Conservation (phyloP, 192 early-diverging fungal genomes). For the Linnemannia zychae region DNA sequence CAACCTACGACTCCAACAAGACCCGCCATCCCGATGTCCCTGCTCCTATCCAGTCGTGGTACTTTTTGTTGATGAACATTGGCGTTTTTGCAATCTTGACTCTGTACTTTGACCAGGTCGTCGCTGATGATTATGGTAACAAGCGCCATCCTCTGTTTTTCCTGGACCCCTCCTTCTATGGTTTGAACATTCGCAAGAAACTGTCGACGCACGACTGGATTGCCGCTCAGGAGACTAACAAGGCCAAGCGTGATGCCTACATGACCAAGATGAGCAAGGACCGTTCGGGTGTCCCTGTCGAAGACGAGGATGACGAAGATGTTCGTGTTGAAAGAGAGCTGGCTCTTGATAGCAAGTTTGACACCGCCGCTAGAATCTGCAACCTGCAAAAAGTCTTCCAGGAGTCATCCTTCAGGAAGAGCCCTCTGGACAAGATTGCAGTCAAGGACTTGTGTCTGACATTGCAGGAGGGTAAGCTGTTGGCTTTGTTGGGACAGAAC, state of each 20-base stretch:
- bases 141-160: constrained; percentile 67
- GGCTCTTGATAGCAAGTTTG: constrained; percentile 60
- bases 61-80: constrained; percentile 76
- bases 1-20: constrained; percentile 57
- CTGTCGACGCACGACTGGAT: constrained; percentile 60
- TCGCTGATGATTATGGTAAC: constrained; percentile 83
- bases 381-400: constrained; percentile 71
- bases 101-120: constrained; percentile 83
- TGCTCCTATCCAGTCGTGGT: constrained; percentile 71
- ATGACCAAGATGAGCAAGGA: constrained; percentile 29
- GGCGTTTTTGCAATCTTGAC: constrained; percentile 70
- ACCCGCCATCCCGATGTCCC: constrained; percentile 67
- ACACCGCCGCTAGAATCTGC: constrained; percentile 62
- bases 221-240: constrained; percentile 38
- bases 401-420: constrained; percentile 54
- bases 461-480: constrained; percentile 66
- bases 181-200: constrained; percentile 61
- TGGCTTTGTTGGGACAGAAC: constrained; percentile 80
- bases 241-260: constrained; percentile 29
- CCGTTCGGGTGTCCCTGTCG: constrained; percentile 10
- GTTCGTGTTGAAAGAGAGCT: constrained; percentile 56
- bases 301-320: constrained; percentile 67
- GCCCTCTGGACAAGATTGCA: constrained; percentile 63
- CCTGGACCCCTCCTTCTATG: constrained; percentile 78
- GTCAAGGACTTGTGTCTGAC: constrained; percentile 66